Base-by-base conservation (phyloP, 441 rosid genomes). In the Gossypium schwendimanii region DNA sequence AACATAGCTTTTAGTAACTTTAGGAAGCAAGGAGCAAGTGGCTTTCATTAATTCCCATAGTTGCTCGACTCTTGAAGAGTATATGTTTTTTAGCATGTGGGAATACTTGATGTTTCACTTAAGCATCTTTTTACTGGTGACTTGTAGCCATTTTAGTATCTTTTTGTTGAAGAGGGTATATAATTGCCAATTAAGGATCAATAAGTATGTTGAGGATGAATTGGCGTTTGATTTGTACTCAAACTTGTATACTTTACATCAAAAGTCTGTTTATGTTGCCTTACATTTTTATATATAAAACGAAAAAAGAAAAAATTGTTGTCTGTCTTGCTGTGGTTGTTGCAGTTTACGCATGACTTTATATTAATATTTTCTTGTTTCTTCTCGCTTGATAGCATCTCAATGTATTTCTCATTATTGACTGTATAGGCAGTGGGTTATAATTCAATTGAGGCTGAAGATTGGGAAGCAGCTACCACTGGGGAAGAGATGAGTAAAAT, bases 401-500 rank as follows among this genome's bases (percentile, higher is more conserved):
- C 10, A 15, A 2, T 71, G 23, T 23, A 57, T 58, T 63, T 74
- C 45, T 79, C 54, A 12, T 49, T 65, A 12, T 45, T 79, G 73
- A 50, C 21, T 67, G 62, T 79, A 15, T 80, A 96, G 99, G 97
- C 97, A 68, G 98, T 93, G 65, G 97, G 97, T 70, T 96, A 96
- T 84, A 96, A 93, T 86, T 93, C 97, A 57, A 91, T 92, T 79
- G 99, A 96, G 83, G 99, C 97, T 75, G 99, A 96, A 83, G 97
- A 96, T 80, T 96, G 99, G 99, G 99, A 96, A 80, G 93, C 79
- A 61, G 99, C 99, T 73, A 89, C 99, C 59, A 81, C 83, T 50
- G 96, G 94, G 68, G 96, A 93, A 78, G 99, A 93, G 87, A 96
- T 93, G 97, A 93, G 97, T 91, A 89, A 86, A 85, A 89, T 96